Evolutionary conservation across 148 eudicot species (phyloP).

Genomic region (Amaranthus palmeri): DNA sequence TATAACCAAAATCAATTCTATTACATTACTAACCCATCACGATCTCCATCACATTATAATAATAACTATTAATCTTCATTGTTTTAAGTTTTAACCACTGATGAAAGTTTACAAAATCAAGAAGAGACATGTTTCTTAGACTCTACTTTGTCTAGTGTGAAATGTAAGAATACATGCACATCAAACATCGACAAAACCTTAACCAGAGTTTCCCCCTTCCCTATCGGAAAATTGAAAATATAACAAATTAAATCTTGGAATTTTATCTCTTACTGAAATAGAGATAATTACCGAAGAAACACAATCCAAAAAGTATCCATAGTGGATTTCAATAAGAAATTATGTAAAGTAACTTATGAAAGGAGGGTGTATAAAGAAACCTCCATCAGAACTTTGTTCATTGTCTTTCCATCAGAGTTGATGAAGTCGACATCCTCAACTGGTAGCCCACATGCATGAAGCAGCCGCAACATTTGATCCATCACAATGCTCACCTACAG

Average conservation of each 20-base stretch:
- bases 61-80: too few relatives aligned
- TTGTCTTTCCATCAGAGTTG: slow-evolving; percentile 89
- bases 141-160: background rate
- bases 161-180: background rate
- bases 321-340: background rate
- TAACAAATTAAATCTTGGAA: too few relatives aligned
- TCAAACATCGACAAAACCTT: background rate
- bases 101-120: too few relatives aligned
- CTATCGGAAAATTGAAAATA: too few relatives aligned
- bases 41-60: background rate
- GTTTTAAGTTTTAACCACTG: too few relatives aligned
- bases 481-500: slow-evolving; percentile 82
- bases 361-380: slow-evolving; percentile 33
- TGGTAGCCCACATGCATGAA: slow-evolving; percentile 92
- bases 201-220: background rate
- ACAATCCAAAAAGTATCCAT: too few relatives aligned
- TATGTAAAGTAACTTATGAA: background rate
- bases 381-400: slow-evolving; percentile 86
- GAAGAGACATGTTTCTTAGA: too few relatives aligned
- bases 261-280: too few relatives aligned
- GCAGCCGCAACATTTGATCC: slow-evolving; percentile 98
- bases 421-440: slow-evolving; percentile 91
- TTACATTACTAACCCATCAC: background rate
- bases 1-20: background rate
- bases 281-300: too few relatives aligned